A percentile compares a stretch with the other conserved stretches of the same genome.
These are phyloP conservation scores for Blastobotrys petasosporus DNA, from an alignment of 1,139 yeast genomes.

Conservation along the genomic window DNA sequence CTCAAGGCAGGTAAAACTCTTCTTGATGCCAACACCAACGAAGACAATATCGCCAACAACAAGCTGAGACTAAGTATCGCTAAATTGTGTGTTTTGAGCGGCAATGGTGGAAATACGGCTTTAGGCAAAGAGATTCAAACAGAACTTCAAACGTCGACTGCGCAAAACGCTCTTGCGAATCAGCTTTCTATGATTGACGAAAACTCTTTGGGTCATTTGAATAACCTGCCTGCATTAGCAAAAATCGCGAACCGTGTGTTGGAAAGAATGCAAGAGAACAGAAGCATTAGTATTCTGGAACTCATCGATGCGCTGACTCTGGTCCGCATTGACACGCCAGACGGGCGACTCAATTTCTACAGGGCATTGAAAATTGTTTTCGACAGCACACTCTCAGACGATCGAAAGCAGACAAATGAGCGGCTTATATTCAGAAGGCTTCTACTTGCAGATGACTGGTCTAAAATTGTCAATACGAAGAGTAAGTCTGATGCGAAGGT, in stretches of 20 bases:
- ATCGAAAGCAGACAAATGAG: conserved; percentile 30
- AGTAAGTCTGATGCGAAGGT: conserved; percentile 43
- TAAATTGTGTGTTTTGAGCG: conserved; percentile 42
- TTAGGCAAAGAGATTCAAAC: conserved; percentile 13
- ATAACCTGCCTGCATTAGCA: conserved; percentile 12
- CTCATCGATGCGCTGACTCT: conserved; percentile 56
- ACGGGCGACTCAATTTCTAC: conserved; percentile 35
- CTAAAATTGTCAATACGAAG: conserved; percentile 37
- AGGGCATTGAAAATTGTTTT: conserved; percentile 41
- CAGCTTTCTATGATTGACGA: conserved; percentile 6
- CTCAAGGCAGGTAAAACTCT: conserved; percentile 47
- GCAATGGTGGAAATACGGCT: not conserved
- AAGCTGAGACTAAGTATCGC: conserved; percentile 65
- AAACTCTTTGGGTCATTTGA: conserved; percentile 10
- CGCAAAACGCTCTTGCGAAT: conserved; percentile 16
- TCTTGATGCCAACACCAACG: conserved; percentile 37
- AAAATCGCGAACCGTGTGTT: conserved; percentile 32
- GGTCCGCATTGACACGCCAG: conserved; percentile 34
- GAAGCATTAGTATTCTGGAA: conserved; percentile 42
- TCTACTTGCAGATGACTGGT: conserved; percentile 57
- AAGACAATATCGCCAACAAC: conserved; percentile 43
- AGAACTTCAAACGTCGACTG: conserved; percentile 15
- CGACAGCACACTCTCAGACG: conserved; percentile 7
- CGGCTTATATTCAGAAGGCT: conserved; percentile 58
- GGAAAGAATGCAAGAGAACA: conserved; percentile 36